phyloP scores from a whole-genome alignment of 441 rosid species.

The Capsella rubella region DNA sequence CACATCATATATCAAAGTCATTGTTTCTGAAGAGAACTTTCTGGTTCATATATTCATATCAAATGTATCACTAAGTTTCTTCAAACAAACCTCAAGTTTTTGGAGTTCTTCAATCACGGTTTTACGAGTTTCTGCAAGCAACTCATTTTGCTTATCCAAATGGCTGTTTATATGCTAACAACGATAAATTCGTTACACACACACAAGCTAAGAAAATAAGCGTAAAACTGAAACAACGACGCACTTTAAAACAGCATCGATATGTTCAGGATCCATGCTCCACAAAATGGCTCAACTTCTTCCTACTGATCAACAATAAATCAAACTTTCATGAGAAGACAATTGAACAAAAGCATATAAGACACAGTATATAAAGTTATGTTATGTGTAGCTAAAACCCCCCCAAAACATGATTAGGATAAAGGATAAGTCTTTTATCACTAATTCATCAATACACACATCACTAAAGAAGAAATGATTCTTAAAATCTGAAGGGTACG shows the following conservation, averaged over 20 bases:
- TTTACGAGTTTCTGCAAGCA: background rate
- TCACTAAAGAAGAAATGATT: background rate
- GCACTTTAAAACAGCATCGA: background rate
- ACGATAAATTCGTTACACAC: background rate
- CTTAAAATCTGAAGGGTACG: background rate
- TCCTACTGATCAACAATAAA: background rate
- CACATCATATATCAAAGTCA: too few relatives aligned
- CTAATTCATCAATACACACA: background rate
- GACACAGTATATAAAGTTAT: too few relatives aligned
- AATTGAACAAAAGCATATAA: background rate
- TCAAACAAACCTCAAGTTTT: slow-evolving; percentile 9
- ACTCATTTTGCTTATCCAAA: slow-evolving; percentile 14
- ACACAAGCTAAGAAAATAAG: background rate
- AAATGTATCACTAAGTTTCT: background rate
- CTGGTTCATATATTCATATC: background rate
- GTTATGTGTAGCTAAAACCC: too few relatives aligned
- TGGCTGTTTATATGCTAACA: background rate
- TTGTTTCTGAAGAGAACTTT: background rate
- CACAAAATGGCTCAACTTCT: slow-evolving; percentile 3
- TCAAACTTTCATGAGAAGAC: background rate
- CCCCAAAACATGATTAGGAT: too few relatives aligned
- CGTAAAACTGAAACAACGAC: background rate
- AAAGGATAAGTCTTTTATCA: background rate
- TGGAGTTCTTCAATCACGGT: slow-evolving; percentile 1
- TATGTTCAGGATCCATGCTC: slow-evolving; percentile 14